Evolutionary conservation across 2,329 filamentous ascomycete species (phyloP).

Genomic region (Cytospora leucostoma): DNA sequence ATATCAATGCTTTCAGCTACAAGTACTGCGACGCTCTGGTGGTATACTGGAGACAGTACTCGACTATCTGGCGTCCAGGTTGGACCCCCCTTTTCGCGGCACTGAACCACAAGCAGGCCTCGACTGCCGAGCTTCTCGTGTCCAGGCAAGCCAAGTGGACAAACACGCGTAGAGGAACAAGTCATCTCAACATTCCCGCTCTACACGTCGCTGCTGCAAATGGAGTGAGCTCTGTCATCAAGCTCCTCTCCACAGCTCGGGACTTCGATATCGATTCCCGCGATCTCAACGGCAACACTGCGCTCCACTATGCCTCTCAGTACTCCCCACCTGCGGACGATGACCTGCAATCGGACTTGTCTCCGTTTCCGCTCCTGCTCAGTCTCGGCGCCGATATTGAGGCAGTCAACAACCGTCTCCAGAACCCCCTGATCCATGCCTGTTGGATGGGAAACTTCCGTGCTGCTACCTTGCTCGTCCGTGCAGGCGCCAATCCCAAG

Average conservation of each 20-base stretch:
- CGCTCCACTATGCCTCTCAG: slow-evolving; percentile 31
- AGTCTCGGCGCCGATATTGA: slow-evolving; percentile 32
- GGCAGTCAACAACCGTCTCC: slow-evolving; percentile 29
- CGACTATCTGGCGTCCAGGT: slow-evolving; percentile 27
- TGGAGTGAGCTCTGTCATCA: slow-evolving; percentile 31
- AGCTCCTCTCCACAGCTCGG: slow-evolving; percentile 30
- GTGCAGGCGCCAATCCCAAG: slow-evolving; percentile 31
- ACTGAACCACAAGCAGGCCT: slow-evolving; percentile 30
- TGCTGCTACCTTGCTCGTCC: slow-evolving; percentile 32
- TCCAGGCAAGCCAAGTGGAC: slow-evolving; percentile 30
- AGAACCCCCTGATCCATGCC: slow-evolving; percentile 32
- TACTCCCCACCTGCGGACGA: slow-evolving; percentile 25
- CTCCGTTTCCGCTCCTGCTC: slow-evolving; percentile 30
- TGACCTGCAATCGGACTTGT: slow-evolving; percentile 20
- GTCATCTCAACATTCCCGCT: slow-evolving; percentile 28
- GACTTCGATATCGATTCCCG: slow-evolving; percentile 31
- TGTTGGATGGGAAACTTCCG: slow-evolving; percentile 32
- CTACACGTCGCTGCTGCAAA: slow-evolving; percentile 33
- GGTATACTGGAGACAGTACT: slow-evolving; percentile 22
- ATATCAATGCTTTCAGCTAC: slow-evolving; percentile 46
- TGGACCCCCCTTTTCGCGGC: slow-evolving; percentile 33
- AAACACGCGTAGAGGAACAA: slow-evolving; percentile 23
- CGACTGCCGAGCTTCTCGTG: slow-evolving; percentile 32
- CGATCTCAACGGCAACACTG: slow-evolving; percentile 31
- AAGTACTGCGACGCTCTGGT: slow-evolving; percentile 29